A percentile compares a stretch with the other conserved stretches of the same genome.
Evolutionary conservation across 768 basidiomycete species (phyloP).

Genomic region (Tubosaeta brunneosetosa): DNA sequence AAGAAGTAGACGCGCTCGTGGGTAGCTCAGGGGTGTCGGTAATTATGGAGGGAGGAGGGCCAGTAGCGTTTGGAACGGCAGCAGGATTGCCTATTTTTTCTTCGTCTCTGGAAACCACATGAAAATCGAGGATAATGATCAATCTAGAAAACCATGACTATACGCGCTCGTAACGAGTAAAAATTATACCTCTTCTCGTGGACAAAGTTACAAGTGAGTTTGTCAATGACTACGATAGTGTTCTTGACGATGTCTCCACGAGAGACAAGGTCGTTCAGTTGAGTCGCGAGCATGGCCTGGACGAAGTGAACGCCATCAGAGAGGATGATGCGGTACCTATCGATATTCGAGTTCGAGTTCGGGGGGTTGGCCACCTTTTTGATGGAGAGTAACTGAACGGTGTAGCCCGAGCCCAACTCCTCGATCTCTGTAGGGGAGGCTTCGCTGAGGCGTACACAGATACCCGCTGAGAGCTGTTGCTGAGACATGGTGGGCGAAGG

Average conservation of each 20-base stretch:
- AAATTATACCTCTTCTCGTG: conserved; percentile 71
- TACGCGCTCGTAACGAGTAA: not conserved
- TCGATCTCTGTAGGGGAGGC: conserved; percentile 32
- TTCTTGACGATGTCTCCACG: conserved; percentile 59
- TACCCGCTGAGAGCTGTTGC: conserved; percentile 49
- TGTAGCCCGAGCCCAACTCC: conserved; percentile 34
- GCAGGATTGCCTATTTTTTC: conserved; percentile 75
- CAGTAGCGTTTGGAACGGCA: conserved; percentile 35
- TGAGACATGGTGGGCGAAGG: conserved; percentile 36
- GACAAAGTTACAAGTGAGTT: conserved; percentile 77
- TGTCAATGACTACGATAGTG: conserved; percentile 64
- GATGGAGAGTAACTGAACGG: conserved; percentile 77
- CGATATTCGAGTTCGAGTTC: conserved; percentile 34
- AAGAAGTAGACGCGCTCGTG: conserved; percentile 27
- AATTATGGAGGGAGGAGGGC: conserved; percentile 21
- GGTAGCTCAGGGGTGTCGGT: conserved; percentile 24
- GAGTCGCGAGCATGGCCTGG: conserved; percentile 94
- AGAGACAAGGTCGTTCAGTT: conserved; percentile 73
- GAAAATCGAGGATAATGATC: conserved; percentile 71
- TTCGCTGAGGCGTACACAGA: conserved; percentile 46
- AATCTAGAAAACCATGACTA: conserved; percentile 44
- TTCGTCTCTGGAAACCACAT: conserved; percentile 45
- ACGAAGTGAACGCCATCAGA: conserved; percentile 85
- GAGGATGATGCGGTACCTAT: conserved; percentile 76
- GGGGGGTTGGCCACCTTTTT: conserved; percentile 57